Evolutionary conservation across 768 basidiomycete species (phyloP).

Genomic region (Pleurotus pulmonarius): DNA sequence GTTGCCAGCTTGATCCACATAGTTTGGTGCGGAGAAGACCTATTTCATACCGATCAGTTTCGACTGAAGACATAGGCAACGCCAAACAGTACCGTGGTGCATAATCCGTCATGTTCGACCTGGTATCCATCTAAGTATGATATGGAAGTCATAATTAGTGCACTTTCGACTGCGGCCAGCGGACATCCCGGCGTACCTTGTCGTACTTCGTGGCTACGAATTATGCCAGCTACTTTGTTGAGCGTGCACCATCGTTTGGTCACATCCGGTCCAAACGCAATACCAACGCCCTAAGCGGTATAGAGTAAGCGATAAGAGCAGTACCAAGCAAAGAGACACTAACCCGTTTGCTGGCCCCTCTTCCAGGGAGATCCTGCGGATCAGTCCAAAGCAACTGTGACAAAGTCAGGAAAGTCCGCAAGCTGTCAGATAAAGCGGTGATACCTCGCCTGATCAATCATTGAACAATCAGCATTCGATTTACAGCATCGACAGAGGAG

Average conservation of each 20-base stretch:
- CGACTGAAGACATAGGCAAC: constrained; percentile 13
- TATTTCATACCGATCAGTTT: constrained; percentile 21
- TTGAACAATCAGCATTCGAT: not conserved
- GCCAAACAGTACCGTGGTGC: constrained; percentile 66
- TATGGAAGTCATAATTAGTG: not conserved
- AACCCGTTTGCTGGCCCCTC: constrained; percentile 95
- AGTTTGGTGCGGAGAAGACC: constrained; percentile 96
- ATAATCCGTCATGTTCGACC: constrained; percentile 90
- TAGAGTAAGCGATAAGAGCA: constrained; percentile 10
- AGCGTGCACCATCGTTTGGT: constrained; percentile 85
- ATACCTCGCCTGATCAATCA: constrained; percentile 56
- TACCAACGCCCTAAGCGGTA: constrained; percentile 78
- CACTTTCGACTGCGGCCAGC: not conserved
- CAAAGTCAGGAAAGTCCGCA: not conserved
- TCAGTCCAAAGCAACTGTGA: constrained; percentile 90
- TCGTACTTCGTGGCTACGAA: constrained; percentile 96
- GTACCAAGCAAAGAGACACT: constrained; percentile 20
- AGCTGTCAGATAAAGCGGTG: constrained; percentile 5
- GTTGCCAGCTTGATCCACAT: constrained; percentile 88
- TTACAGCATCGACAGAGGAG: constrained; percentile 5
- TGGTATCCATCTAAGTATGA: constrained; percentile 75
- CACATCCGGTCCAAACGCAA: constrained; percentile 94
- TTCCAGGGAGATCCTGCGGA: constrained; percentile 83
- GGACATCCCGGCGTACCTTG: constrained; percentile 50
- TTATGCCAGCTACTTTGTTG: constrained; percentile 83